phyloP scores from a whole-genome alignment of 2,329 filamentous ascomycete genomes.

The Calonectria crousiana region DNA sequence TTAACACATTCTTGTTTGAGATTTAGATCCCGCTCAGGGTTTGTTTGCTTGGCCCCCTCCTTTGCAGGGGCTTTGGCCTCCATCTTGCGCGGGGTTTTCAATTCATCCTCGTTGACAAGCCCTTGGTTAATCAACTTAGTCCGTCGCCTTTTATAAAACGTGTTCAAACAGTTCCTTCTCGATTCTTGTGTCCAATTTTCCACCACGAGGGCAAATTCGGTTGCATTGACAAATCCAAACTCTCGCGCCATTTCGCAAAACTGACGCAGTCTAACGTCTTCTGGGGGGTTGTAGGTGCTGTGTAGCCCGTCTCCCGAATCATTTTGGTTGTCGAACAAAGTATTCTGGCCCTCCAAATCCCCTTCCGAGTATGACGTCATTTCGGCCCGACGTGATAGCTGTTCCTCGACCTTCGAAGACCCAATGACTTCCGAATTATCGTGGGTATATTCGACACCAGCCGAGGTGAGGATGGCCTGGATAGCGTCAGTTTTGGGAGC shows the following conservation, averaged over 20 bases:
- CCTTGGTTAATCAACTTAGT: conserved; percentile 57
- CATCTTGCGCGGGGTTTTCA: conserved; percentile 29
- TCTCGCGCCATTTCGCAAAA: conserved; percentile 91
- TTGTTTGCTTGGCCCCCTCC: conserved; percentile 29
- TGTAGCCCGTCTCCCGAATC: conserved; percentile 47
- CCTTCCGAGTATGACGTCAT: conserved; percentile 61
- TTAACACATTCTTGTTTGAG: conserved; percentile 28
- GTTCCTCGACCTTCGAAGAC: conserved; percentile 89
- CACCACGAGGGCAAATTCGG: conserved; percentile 89
- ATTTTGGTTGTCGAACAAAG: conserved; percentile 68
- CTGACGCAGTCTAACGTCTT: conserved; percentile 80
- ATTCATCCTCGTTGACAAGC: conserved; percentile 40
- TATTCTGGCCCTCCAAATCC: conserved; percentile 63
- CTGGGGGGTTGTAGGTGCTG: conserved; percentile 76
- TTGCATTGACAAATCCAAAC: conserved; percentile 81
- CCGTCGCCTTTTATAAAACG: conserved; percentile 80
- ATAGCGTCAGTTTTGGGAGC: conserved; percentile 77
- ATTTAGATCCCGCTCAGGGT: conserved; percentile 12
- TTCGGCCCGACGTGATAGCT: conserved; percentile 82
- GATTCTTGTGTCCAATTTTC: conserved; percentile 91
- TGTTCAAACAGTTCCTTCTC: conserved; percentile 80
- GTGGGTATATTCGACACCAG: conserved; percentile 94
- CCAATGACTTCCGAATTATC: conserved; percentile 97
- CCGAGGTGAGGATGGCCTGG: conserved; percentile 87
- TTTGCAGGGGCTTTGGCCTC: conserved; percentile 21